Conservation (phyloP, 768 basidiomycete genomes). For the Boletellus emodensis region DNA sequence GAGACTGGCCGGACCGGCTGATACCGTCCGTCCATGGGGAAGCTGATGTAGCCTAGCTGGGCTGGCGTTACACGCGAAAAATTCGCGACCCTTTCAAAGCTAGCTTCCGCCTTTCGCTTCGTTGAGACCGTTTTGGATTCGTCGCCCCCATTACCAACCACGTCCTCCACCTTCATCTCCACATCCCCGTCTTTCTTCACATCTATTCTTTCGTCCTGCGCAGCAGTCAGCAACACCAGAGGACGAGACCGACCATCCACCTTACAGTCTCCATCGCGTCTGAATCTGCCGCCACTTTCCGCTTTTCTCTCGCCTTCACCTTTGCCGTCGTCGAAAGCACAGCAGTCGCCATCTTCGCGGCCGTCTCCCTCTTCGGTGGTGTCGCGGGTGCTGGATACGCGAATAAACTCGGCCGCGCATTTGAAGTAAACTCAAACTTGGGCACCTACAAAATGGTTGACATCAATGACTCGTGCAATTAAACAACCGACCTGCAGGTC, state of each 20-base stretch:
- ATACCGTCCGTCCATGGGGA: conserved; percentile 77
- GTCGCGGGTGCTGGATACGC: conserved; percentile 86
- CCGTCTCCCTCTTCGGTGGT: conserved; percentile 89
- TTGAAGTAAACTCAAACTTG: conserved; percentile 86
- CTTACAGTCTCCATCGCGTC: conserved; percentile 81
- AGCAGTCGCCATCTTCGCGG: conserved; percentile 88
- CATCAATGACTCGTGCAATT: neutral
- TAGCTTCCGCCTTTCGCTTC: conserved; percentile 70
- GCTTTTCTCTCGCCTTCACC: conserved; percentile 93
- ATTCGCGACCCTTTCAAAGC: conserved; percentile 74
- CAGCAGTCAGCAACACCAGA: conserved; percentile 12
- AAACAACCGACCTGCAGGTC: conserved; percentile 65
- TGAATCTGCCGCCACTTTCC: conserved; percentile 78
- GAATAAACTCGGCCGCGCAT: conserved; percentile 86
- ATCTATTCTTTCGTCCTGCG: conserved; percentile 54
- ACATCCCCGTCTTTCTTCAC: conserved; percentile 59
- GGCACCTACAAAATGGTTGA: conserved; percentile 62
- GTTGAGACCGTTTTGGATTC: conserved; percentile 48
- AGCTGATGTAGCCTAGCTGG: conserved; percentile 80
- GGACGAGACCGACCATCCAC: neutral
- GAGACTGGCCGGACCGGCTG: conserved; percentile 85
- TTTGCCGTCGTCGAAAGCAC: conserved; percentile 97
- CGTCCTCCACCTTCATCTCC: conserved; percentile 75
- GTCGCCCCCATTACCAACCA: conserved; percentile 52
- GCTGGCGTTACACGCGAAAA: conserved; percentile 90